Evolutionary conservation across 176 grass and related monocot species (phyloP), one percentile per base, ranked within the genome.

Genomic region (Miscanthus lutarioriparius): DNA sequence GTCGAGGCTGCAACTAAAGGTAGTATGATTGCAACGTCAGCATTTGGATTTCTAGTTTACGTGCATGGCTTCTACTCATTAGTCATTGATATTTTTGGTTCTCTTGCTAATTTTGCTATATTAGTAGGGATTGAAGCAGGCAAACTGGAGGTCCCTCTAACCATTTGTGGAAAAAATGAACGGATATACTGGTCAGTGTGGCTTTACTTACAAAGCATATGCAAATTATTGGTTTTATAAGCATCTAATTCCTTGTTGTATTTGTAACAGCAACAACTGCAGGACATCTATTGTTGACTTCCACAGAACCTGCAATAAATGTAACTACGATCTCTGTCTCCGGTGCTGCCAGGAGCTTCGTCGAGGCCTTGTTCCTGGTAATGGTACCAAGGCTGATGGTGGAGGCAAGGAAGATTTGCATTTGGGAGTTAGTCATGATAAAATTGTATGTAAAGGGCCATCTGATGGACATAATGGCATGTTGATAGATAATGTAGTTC

Each of bases 241-340:
- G 58, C 1, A 32, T 58, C 69, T 92, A 65, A 90, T 3, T 65
- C 7, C 12, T 13, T 17, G 3, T 43, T 64, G 54, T 72, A 14
- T 56, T 64, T 92, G 10, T 51, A 40, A 85, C 63, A 95, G 96
- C 12, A 38, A 95, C 69, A 92, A 88, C 66, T 97, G 95, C 72
- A 87, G 80, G 75, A 97, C 95, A 81, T 92, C 95, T 32, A 97
- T 97, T 63, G 82, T 94, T 81, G 92, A 97, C 62, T 88, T 88
- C 22, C 95, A 97, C 59, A 63, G 95, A 81, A 97, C 88, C 87
- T 97, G 95, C 5, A 23, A 47, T 17, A 80, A 37, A 37, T 92
- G 95, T 80, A 68, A 76, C 19, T 94, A 92, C 17, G 95, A 94
- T 81, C 64, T 97, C 23, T 97, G 95, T 75, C 84, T 97, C 4